Evolutionary conservation across 805 yeast species (phyloP), one percentile per base, ranked within the genome.

Genomic region (Pichia gijzeniarum): DNA sequence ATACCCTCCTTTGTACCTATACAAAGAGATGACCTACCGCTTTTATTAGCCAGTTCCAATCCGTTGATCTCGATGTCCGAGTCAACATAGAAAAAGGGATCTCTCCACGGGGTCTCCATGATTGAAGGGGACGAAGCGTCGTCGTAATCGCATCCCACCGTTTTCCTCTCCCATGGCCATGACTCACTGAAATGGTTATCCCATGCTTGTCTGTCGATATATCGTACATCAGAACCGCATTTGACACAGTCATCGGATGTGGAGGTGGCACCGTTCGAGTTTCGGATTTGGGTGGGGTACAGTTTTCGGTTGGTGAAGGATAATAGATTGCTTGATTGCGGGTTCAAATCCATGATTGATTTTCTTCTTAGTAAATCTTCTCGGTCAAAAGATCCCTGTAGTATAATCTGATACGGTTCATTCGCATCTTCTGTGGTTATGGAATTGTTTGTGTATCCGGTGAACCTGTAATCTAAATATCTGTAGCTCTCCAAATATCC

Each of bases 1-100:
- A 86, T 66, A 1, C 95, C 95, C 37, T 74, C 77, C 48, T 78
- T 81, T 43, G 79, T 72, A 1, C 86, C 90, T 31, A 83, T 75
- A 6, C 78, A 66, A 33, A 83, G 59, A 32, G 72, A 69, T 17
- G 77, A 69, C 16, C 52, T 53, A 14, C 74, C 70, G 16, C 61
- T 60, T 50, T 71, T 73, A 38, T 70, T 70, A 38, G 74, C 62
- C 74, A 85, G 74, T 45, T 78, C 82, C 47, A 83, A 58, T 1
- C 90, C 90, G 16, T 77, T 68, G 9, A 82, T 72, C 48, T 79
- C 82, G 20, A 60, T 36, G 21, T 56, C 60, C 10, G 63, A 55
- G 35, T 55, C 58, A 20, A 58, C 44, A 45, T 52, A 58, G n/a
- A 48, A 51, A 13, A 47, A 50, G 14, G 58, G 55, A 44, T 54